A percentile compares a stretch with the other conserved stretches of the same genome.
These are phyloP conservation scores for Myxozyma melibiosi DNA, from an alignment of 805 yeast genomes.

Conservation along the genomic window DNA sequence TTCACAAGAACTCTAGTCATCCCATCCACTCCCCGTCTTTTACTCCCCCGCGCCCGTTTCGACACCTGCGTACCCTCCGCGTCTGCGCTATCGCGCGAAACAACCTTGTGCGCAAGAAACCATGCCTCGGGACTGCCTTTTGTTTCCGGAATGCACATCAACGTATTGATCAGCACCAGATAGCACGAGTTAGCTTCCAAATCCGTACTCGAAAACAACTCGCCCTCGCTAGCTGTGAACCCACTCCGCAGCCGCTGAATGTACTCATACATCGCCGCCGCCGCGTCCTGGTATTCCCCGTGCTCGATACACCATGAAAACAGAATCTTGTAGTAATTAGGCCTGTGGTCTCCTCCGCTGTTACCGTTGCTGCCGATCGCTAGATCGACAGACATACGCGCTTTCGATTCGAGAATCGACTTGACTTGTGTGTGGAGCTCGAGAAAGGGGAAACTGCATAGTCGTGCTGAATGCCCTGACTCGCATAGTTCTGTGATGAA, in stretches of 20 bases:
- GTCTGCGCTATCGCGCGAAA: neutral
- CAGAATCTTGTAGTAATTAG: conserved; percentile 53
- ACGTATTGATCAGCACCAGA: conserved; percentile 33
- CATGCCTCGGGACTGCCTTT: conserved; percentile 45
- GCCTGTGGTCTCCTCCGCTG: neutral
- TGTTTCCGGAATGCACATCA: conserved; percentile 21
- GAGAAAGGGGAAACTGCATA: conserved; percentile 50
- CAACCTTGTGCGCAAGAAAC: conserved; percentile 36
- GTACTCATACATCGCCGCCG: conserved; percentile 45
- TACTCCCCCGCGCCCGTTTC: neutral
- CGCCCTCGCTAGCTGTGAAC: conserved; percentile 9
- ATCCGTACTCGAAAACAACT: conserved; percentile 25
- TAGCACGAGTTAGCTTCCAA: conserved; percentile 32
- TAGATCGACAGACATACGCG: conserved; percentile 40
- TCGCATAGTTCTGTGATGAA: conserved; percentile 48
- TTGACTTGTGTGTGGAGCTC: conserved; percentile 51
- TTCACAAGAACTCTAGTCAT: conserved; percentile 18
- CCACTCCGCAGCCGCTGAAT: conserved; percentile 38
- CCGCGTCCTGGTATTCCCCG: conserved; percentile 55
- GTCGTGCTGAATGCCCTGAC: conserved; percentile 45
- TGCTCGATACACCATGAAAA: conserved; percentile 55
- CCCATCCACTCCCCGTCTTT: neutral
- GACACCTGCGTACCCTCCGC: neutral
- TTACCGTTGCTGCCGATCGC: neutral
- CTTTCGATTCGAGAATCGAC: conserved; percentile 44